A percentile compares a stretch with the other conserved stretches of the same genome.
phyloP scores from a whole-genome alignment of 768 basidiomycete species.

The Lactifluus hygrophoroides region DNA sequence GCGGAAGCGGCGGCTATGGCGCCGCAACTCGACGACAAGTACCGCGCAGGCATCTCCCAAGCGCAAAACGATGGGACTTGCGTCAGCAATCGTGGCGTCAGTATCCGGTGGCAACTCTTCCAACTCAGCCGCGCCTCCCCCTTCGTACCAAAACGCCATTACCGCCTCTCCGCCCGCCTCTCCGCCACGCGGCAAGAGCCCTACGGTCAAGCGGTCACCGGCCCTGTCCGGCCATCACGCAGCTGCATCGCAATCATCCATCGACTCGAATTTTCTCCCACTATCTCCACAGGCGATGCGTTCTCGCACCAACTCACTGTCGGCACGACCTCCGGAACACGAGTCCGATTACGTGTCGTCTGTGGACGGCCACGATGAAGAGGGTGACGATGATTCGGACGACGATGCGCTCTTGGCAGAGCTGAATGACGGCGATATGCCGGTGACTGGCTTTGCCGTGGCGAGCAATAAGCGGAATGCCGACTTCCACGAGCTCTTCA shows the following conservation, averaged over 20 bases:
- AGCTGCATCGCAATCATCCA: constrained; percentile 13
- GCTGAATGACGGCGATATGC: constrained; percentile 65
- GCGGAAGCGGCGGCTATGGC: constrained; percentile 17
- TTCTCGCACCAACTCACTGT: constrained; percentile 23
- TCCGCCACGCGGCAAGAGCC: neutral
- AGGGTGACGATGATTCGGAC: constrained; percentile 31
- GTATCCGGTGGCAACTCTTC: constrained; percentile 44
- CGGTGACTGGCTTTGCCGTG: constrained; percentile 95
- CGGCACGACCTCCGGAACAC: constrained; percentile 20
- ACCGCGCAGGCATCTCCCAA: constrained; percentile 18
- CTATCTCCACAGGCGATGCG: constrained; percentile 17
- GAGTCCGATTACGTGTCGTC: constrained; percentile 22
- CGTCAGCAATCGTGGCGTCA: constrained; percentile 57
- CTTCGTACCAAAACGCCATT: neutral
- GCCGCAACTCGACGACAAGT: constrained; percentile 8
- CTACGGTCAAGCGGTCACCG: constrained; percentile 7
- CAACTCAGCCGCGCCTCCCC: neutral
- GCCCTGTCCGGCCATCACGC: constrained; percentile 7
- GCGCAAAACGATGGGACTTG: constrained; percentile 47
- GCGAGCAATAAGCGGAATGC: constrained; percentile 91
- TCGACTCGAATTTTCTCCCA: constrained; percentile 15
- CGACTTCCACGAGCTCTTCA: constrained; percentile 94
- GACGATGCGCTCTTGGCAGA: constrained; percentile 22
- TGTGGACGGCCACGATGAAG: constrained; percentile 22
- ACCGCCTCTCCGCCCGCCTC: neutral